Evolutionary conservation across 2,329 filamentous ascomycete genomes (phyloP).

Genomic region (Penicillium capsulatum): DNA sequence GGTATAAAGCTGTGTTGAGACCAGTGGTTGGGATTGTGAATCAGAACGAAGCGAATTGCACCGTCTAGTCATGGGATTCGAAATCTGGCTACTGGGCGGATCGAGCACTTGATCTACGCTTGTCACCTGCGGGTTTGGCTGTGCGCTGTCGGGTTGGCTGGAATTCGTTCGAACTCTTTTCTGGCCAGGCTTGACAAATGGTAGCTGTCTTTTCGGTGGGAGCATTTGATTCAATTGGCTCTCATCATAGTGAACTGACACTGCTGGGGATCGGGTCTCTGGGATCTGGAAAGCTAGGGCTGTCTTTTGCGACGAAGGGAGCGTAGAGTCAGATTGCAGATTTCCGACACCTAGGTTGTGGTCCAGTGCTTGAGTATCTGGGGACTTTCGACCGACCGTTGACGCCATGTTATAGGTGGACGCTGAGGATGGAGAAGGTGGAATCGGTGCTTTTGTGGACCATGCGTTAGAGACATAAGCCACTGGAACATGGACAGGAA

Average conservation of each 20-base stretch:
- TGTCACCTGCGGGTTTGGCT: neutral
- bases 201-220: conserved; percentile 43
- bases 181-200: conserved; percentile 33
- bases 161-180: conserved; percentile 15
- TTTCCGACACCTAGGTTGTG: too few relatives aligned
- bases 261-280: conserved; percentile 23
- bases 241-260: conserved; percentile 25
- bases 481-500: too few relatives aligned
- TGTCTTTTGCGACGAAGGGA: neutral
- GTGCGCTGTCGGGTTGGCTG: neutral
- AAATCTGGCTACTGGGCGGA: too few relatives aligned
- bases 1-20: conserved; percentile 7
- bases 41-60: conserved; percentile 6
- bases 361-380: too few relatives aligned
- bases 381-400: too few relatives aligned
- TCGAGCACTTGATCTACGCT: too few relatives aligned
- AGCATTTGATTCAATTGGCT: conserved; percentile 32
- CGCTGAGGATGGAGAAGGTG: conserved; percentile 4
- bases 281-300: neutral
- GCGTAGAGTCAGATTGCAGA: too few relatives aligned
- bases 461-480: neutral
- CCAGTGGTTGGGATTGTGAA: conserved; percentile 7
- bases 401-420: too few relatives aligned
- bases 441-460: conserved; percentile 5
- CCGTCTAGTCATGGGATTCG: neutral